Percentiles rank a stretch among this genome's conserved stretches.
These are phyloP conservation scores for Solanum piurae DNA, from an alignment of 257 asterid genomes.

Conservation along the genomic window DNA sequence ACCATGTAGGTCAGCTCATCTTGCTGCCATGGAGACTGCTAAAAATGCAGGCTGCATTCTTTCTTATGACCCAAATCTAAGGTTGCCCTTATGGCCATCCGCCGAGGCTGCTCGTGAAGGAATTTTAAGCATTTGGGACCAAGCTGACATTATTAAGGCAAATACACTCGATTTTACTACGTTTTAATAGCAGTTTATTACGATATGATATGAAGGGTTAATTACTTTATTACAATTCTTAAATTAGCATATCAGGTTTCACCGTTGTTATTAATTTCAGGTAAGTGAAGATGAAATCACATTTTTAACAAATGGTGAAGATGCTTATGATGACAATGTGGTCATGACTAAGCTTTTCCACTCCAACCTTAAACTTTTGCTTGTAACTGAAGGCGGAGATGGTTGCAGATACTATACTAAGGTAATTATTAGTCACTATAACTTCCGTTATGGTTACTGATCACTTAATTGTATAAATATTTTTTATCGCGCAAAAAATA, in stretches of 20 bases:
- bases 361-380: conserved; percentile 21
- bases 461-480: neutral
- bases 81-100: conserved; percentile 42
- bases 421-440: neutral
- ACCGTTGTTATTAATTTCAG: neutral
- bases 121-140: conserved; percentile 30
- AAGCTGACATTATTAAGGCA: conserved; percentile 33
- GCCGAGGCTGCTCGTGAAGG: neutral
- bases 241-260: neutral
- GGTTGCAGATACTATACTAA: conserved; percentile 28
- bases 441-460: neutral
- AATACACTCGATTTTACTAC: neutral
- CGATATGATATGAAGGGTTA: neutral
- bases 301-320: conserved; percentile 26
- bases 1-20: conserved; percentile 79
- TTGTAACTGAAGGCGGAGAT: conserved; percentile 20
- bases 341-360: conserved; percentile 19
- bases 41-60: conserved; percentile 67
- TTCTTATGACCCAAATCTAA: conserved; percentile 86
- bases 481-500: neutral
- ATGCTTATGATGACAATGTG: conserved; percentile 21
- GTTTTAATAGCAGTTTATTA: neutral
- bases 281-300: conserved; percentile 27
- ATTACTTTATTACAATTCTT: neutral
- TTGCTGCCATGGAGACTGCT: conserved; percentile 71